phyloP scores from a whole-genome alignment of 2,329 filamentous ascomycete species.

The Fusarium sacchari region DNA sequence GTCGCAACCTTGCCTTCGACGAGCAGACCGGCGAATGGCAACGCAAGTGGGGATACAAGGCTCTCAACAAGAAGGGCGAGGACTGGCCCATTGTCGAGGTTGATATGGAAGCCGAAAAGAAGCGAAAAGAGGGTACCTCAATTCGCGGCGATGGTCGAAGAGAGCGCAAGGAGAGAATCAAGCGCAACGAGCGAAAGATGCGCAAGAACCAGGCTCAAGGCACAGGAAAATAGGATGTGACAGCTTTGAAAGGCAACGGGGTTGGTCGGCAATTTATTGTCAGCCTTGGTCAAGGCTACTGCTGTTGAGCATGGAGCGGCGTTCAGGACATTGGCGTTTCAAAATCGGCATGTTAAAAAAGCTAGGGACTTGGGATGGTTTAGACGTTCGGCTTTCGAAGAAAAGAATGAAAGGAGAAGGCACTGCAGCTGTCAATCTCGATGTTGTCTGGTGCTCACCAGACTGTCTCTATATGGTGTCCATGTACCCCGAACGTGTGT shows the following conservation, averaged over 20 bases:
- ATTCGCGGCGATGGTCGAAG: conserved; percentile 70
- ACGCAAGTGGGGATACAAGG: conserved; percentile 94
- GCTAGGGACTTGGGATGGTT: conserved; percentile 28
- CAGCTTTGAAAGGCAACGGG: neutral
- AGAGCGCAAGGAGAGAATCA: conserved; percentile 74
- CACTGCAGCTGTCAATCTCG: conserved; percentile 25
- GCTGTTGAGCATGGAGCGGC: conserved; percentile 41
- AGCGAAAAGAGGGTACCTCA: conserved; percentile 69
- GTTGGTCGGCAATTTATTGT: conserved; percentile 5
- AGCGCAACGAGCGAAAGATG: conserved; percentile 76
- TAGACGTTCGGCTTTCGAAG: conserved; percentile 24
- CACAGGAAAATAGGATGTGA: conserved; percentile 33
- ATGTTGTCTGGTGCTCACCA: conserved; percentile 30
- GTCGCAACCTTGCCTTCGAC: conserved; percentile 81
- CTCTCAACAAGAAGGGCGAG: conserved; percentile 85
- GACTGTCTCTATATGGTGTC: conserved; percentile 30
- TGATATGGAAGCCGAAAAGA: conserved; percentile 76
- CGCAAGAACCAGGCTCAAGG: conserved; percentile 68
- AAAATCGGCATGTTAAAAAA: conserved; percentile 42
- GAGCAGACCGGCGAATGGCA: conserved; percentile 88
- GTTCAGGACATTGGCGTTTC: conserved; percentile 46
- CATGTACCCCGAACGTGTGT: conserved; percentile 30
- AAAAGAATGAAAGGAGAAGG: conserved; percentile 36
- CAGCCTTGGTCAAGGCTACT: conserved; percentile 16
- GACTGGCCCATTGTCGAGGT: conserved; percentile 90